phyloP scores from a whole-genome alignment of 371 early-diverging fungal genomes.

The Mucor lusitanicus region DNA sequence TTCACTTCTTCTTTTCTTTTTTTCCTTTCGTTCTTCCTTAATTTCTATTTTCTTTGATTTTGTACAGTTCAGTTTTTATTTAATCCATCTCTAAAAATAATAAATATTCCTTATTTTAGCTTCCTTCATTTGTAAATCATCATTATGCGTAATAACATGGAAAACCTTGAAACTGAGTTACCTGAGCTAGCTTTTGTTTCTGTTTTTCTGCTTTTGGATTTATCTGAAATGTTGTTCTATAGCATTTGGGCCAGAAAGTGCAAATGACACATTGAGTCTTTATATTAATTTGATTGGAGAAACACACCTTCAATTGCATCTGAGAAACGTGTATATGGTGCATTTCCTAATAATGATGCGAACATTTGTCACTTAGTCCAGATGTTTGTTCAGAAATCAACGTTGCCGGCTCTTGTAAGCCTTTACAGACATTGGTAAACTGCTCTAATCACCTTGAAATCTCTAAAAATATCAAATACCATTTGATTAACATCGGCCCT shows the following conservation, averaged over 20 bases:
- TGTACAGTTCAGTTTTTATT: background rate
- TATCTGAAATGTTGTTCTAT: background rate
- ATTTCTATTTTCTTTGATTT: background rate
- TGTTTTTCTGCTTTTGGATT: background rate
- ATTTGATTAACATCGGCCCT: background rate
- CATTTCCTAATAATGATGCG: background rate
- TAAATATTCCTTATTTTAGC: background rate
- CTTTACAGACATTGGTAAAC: background rate
- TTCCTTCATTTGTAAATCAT: background rate
- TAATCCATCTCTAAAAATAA: background rate
- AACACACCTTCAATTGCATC: background rate
- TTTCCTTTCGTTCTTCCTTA: background rate
- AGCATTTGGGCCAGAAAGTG: background rate
- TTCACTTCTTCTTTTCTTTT: background rate
- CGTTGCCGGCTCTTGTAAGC: background rate
- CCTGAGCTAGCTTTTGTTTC: background rate
- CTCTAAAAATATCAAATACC: background rate
- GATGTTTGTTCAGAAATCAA: background rate
- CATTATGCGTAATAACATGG: background rate
- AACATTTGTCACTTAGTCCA: background rate
- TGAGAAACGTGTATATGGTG: background rate
- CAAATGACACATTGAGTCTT: background rate
- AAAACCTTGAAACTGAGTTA: background rate
- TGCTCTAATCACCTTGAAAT: background rate
- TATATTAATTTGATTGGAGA: background rate